Evolutionary conservation across 2,329 filamentous ascomycete genomes (phyloP).

Genomic region (Claviceps africana): DNA sequence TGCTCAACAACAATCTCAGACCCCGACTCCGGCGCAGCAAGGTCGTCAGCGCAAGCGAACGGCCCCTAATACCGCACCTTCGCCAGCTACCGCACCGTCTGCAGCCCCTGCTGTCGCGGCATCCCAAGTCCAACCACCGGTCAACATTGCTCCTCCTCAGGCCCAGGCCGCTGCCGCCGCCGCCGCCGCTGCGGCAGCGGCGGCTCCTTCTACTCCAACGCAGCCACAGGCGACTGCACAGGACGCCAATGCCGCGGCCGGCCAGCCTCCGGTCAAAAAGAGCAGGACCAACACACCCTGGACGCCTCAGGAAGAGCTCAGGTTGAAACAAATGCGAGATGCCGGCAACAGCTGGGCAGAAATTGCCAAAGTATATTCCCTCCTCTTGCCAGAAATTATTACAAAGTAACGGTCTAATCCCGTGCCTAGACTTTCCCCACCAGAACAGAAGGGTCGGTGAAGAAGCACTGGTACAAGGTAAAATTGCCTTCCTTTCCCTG

Average conservation of each 20-base stretch:
- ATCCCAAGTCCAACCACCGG: slow-evolving; percentile 19
- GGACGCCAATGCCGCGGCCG: slow-evolving; percentile 16
- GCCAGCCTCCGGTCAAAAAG: slow-evolving; percentile 58
- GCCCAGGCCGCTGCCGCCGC: slow-evolving; percentile 4
- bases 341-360: slow-evolving; percentile 91
- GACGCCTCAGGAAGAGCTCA: slow-evolving; percentile 86
- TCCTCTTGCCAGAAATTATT: not conserved
- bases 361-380: slow-evolving; percentile 80
- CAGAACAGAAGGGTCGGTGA: slow-evolving; percentile 91
- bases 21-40: slow-evolving; percentile 24
- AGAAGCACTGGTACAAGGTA: slow-evolving; percentile 99
- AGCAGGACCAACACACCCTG: slow-evolving; percentile 97
- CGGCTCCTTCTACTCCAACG: slow-evolving; percentile 9
- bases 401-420: not conserved
- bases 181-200: not conserved
- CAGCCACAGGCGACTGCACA: slow-evolving; percentile 17
- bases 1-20: slow-evolving; percentile 23
- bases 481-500: slow-evolving; percentile 11
- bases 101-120: slow-evolving; percentile 19
- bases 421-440: slow-evolving; percentile 67
- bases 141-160: slow-evolving; percentile 18
- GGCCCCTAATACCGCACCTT: slow-evolving; percentile 24
- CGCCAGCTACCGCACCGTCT: slow-evolving; percentile 21
- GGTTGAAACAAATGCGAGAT: slow-evolving; percentile 88
- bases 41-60: slow-evolving; percentile 28